phyloP scores from a whole-genome alignment of 116 monocot genomes.

The Cymodocea nodosa region DNA sequence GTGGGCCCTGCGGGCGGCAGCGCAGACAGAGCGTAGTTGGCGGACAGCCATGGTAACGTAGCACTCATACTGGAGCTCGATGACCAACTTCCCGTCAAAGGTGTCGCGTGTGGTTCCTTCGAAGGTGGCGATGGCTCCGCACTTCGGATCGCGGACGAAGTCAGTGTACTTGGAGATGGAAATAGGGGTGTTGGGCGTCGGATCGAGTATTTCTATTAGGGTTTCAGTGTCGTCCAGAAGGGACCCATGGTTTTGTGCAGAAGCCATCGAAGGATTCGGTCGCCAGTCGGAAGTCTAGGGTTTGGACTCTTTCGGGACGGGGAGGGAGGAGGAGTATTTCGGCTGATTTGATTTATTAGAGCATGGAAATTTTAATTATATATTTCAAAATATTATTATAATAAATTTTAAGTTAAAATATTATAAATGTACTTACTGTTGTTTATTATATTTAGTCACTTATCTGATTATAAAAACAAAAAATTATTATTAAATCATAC shows the following conservation, averaged over 20 bases:
- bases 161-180: slow-evolving; percentile 22
- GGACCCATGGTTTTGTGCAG: neutral
- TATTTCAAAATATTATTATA: no score
- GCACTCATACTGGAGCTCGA: slow-evolving; percentile 80
- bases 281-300: neutral
- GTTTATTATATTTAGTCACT: no score
- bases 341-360: no score
- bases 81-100: slow-evolving; percentile 55
- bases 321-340: no score
- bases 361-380: no score
- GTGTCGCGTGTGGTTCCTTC: slow-evolving; percentile 89
- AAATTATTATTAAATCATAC: no score
- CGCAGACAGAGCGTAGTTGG: slow-evolving; percentile 29
- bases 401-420: no score
- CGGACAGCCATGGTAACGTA: slow-evolving; percentile 75
- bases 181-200: slow-evolving; percentile 9
- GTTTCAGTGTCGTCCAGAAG: slow-evolving; percentile 10
- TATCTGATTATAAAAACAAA: no score
- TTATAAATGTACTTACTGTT: no score
- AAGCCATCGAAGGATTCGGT: neutral
- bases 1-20: slow-evolving; percentile 2
- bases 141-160: slow-evolving; percentile 62
- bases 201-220: slow-evolving; percentile 58
- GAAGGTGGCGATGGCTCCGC: slow-evolving; percentile 87
- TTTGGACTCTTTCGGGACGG: no score